Evolutionary conservation across 805 yeast species (phyloP), one percentile per base, ranked within the genome.

Genomic region (Kluyveromyces siamensis): DNA sequence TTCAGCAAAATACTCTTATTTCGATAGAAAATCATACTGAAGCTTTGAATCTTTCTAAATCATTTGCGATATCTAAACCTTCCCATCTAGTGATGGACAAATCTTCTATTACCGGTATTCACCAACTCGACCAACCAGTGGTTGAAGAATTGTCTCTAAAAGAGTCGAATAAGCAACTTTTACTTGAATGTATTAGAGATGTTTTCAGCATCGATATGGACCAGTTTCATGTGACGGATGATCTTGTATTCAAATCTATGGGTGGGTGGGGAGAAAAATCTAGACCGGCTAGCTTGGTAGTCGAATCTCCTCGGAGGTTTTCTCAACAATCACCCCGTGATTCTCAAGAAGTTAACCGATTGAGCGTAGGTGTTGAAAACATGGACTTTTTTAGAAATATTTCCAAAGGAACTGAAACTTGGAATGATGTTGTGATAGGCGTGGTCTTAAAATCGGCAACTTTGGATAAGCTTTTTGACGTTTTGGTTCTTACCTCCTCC

Each of bases 391-490:
- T 61, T 41, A 61, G 60, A n/a, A 55, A 51, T 45, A 60, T 60
- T 40, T 63, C 60, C 1, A 59, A 56, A 14, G 61, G 59, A 8
- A 58, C 71, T 1, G 68, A 66, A 47, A 52, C 61, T n/a, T 51
- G 68, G 21, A 66, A 67, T 48, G 53, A 70, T 56, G 49, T 70
- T 56, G 18, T 59, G 48, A 59, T 73, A 19, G 63, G 67, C 48
- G 83, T 79, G 8, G 83, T 76, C 7, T 66, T 80, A 27, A 82
- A 81, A 56, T 77, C 87, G 3, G 93, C 93, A 1, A 75, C 86
- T 1, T 66, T 87, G 49, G 93, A 87, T 41, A 80, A 81, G 55
- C 72, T 91, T 56, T 73, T 89, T 48, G 97, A 91, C 64, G 73
- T 90, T 19, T 67, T 91, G 46, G 88, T 91, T 6, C 72, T 77